Evolutionary conservation across 2,329 filamentous ascomycete species (phyloP).

Genomic region (Neopestalotiopsis sp.): DNA sequence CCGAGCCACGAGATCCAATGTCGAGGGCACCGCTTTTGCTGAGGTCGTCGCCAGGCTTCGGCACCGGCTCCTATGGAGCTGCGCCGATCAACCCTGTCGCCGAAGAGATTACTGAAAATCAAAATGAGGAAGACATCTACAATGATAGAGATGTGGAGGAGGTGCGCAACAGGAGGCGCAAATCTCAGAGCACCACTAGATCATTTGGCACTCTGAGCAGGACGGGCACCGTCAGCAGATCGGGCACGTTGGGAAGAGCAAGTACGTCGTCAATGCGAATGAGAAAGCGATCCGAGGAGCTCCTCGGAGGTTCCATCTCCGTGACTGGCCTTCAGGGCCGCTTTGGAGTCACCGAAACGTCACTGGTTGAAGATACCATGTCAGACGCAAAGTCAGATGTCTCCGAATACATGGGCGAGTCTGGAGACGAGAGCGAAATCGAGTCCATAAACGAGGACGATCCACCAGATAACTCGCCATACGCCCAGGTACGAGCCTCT

Average conservation of each 20-base stretch:
- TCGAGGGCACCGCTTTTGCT: slow-evolving; percentile 60
- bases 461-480: slow-evolving; percentile 73
- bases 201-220: slow-evolving; percentile 25
- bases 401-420: slow-evolving; percentile 29
- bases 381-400: slow-evolving; percentile 45
- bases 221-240: slow-evolving; percentile 29
- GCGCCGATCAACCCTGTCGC: slow-evolving; percentile 50
- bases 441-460: slow-evolving; percentile 46
- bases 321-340: slow-evolving; percentile 59
- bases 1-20: slow-evolving; percentile 34
- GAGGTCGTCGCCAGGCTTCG: slow-evolving; percentile 63
- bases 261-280: slow-evolving; percentile 35
- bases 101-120: slow-evolving; percentile 30
- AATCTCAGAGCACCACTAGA: slow-evolving; percentile 29
- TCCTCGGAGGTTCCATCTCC: slow-evolving; percentile 53
- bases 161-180: slow-evolving; percentile 27
- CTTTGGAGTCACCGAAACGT: slow-evolving; percentile 54
- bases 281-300: slow-evolving; percentile 49
- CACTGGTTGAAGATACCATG: slow-evolving; percentile 50
- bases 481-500: slow-evolving; percentile 80
- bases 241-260: slow-evolving; percentile 24
- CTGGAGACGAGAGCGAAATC: slow-evolving; percentile 40
- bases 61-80: slow-evolving; percentile 66
- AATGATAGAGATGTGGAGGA: slow-evolving; percentile 26
- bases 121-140: slow-evolving; percentile 34